A percentile compares a stretch with the other conserved stretches of the same genome.
These are phyloP conservation scores for Escallonia rubra DNA, from an alignment of 129 eudicot genomes.

Conservation along the genomic window DNA sequence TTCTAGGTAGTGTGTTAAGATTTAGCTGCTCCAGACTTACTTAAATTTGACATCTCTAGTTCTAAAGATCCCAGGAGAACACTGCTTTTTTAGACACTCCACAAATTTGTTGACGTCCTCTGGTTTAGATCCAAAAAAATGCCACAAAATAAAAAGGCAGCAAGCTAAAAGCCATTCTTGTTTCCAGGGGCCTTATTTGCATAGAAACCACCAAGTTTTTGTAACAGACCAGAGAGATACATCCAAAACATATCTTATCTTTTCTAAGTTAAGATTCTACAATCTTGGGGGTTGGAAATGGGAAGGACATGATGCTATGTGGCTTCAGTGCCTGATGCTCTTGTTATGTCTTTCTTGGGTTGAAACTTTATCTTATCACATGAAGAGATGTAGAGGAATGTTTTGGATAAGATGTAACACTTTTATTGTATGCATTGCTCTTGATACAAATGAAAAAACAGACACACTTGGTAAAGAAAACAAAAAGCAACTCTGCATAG, in stretches of 20 bases:
- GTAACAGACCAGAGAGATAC: not conserved
- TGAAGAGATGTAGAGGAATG: not conserved
- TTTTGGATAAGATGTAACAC: not conserved
- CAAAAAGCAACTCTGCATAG: not conserved
- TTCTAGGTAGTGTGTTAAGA: too few relatives aligned
- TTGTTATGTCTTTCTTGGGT: not conserved
- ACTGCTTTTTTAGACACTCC: too few relatives aligned
- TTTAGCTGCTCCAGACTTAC: too few relatives aligned
- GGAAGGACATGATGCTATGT: too few relatives aligned
- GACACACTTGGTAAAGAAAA: not conserved
- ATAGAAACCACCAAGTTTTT: not conserved
- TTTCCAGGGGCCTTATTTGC: too few relatives aligned
- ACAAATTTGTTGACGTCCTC: too few relatives aligned
- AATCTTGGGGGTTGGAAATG: too few relatives aligned
- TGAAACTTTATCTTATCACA: not conserved
- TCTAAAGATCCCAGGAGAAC: too few relatives aligned
- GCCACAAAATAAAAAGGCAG: not conserved
- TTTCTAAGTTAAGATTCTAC: not conserved
- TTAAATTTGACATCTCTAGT: too few relatives aligned
- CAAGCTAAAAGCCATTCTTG: too few relatives aligned
- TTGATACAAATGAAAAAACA: not conserved
- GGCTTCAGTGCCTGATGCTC: not conserved
- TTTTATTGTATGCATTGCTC: not conserved
- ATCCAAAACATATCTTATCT: conserved; percentile 1
- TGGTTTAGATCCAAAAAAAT: not conserved